Conservation (phyloP, 345 rosid genomes). For the Toxicodendron radicans region DNA sequence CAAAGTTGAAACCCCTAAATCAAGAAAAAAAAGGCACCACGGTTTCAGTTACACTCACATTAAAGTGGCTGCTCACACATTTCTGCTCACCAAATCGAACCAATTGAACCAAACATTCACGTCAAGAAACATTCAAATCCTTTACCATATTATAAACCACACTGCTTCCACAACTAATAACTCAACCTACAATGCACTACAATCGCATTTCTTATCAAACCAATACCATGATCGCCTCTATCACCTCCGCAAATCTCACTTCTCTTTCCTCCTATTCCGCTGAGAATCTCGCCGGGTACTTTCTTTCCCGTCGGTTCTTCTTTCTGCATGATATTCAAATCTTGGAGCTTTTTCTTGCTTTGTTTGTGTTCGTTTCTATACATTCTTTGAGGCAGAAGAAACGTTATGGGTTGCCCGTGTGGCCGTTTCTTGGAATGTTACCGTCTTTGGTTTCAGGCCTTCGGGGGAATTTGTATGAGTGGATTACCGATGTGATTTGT, state of each 20-base stretch:
- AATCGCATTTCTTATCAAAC: constrained; percentile 27
- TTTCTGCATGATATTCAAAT: constrained; percentile 53
- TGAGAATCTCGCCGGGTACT: neutral
- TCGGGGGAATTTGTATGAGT: constrained; percentile 61
- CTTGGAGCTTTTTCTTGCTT: constrained; percentile 52
- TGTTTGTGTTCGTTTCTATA: constrained; percentile 44
- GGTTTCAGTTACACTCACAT: constrained; percentile 2
- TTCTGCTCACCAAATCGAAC: constrained; percentile 92
- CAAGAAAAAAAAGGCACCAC: constrained; percentile 19
- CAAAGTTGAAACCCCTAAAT: constrained; percentile 13
- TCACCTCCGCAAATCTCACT: constrained; percentile 29
- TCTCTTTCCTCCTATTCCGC: constrained; percentile 31
- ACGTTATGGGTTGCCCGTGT: constrained; percentile 56
- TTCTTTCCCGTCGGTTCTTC: constrained; percentile 23
- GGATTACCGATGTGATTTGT: constrained; percentile 60
- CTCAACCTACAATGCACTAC: constrained; percentile 19
- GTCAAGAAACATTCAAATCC: constrained; percentile 39
- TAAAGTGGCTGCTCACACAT: neutral
- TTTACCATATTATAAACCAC: constrained; percentile 34
- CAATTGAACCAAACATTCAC: constrained; percentile 48
- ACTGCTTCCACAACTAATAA: neutral
- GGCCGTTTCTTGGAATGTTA: constrained; percentile 96
- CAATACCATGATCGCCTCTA: constrained; percentile 42
- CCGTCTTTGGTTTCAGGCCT: constrained; percentile 62
- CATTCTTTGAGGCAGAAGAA: constrained; percentile 56